Evolutionary conservation across 2,329 filamentous ascomycete species (phyloP), one percentile per base, ranked within the genome.

Genomic region (Furcasterigmium furcatum): DNA sequence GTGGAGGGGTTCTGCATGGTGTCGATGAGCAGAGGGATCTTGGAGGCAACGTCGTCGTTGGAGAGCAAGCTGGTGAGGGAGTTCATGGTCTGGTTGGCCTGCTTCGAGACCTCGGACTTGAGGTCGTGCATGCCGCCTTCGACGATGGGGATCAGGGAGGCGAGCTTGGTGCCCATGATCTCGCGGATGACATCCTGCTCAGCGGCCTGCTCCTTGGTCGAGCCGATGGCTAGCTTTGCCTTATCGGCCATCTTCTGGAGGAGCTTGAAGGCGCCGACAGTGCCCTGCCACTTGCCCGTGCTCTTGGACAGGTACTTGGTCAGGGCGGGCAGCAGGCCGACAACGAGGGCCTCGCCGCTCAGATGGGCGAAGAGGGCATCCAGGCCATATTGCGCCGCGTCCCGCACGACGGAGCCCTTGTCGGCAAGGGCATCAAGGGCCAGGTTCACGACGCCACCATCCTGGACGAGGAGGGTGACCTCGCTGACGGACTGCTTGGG

Each of bases 261-360:
- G 52, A 97, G 68, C 65, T 87, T 84, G 62, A 87, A 86, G 38
- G 89, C 94, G 49, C 87, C 91, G 44, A 96, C 88, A 14, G 88
- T 89, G 49, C 94, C 94, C 71, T 99, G 94, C 94, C 94, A 99
- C 71, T 99, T 99, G 54, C 89, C 91, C 14, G 90, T 87, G 60
- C 82, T 83, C 70, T 90, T 95, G 61, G 76, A 75, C 24, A 99
- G 76, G 64, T 97, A 97, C 43, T 77, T 69, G 51, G 76, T 70
- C 34, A 99, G 73, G 14, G 82, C 78, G 3, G 94, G 91, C 43
- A 99, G 74, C 35, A 99, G 78, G 18, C 88, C 91, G 52, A 82
- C 80, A 43, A 95, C 86, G 59, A 95, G 80, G 41, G 88, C 84
- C 73, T 97, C 94, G 46, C 90, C 73, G 61, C 81, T 84, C 52